Evolutionary conservation across 768 basidiomycete genomes (phyloP), one percentile per base, ranked within the genome.

Genomic region (Russula compacta): DNA sequence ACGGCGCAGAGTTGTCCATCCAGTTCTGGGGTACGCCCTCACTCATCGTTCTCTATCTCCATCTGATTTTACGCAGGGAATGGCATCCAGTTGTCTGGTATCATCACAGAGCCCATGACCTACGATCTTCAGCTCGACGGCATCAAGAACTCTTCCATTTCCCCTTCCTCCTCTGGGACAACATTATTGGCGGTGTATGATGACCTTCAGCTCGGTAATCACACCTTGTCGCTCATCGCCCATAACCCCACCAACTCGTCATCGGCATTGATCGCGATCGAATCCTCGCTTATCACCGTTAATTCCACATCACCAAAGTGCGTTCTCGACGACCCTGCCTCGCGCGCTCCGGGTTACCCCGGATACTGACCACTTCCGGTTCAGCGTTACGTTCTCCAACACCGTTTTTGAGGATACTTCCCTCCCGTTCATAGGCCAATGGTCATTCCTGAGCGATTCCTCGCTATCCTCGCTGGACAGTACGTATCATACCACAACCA

Each of bases 41-140:
- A 40, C n/a, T 11, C 47, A n/a, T 5, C 10, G 4, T 2, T 10
- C 0, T 24, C 43, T 24, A 9, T 24, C 32, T 43, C 35, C 21
- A 11, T 29, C 17, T 54, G 4, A 40, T 7, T 51, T 40, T 38
- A 14, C 9, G 2, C 67, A 89, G 87, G 88, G 48, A 87, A 81
- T 29, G 84, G 80, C 29, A 81, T 89, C 40, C 74, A 81, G 63
- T 75, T 89, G 33, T 66, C 77, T 35, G 88, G 88, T 36, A 79
- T 78, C 59, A 75, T 76, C 5, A 73, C 72, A 6, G 60, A 71
- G 49, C 56, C 72, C 40, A 76, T 58, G 17, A 48, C 80, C 5
- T 67, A 67, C 38, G 66, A 64, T 56, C 59, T 67, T n/a, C 12
- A 46, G 10, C 60, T 67, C 32, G 87, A 90, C 67, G 81, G 81